phyloP scores from a whole-genome alignment of 768 basidiomycete species.

The Pholiota molesta region DNA sequence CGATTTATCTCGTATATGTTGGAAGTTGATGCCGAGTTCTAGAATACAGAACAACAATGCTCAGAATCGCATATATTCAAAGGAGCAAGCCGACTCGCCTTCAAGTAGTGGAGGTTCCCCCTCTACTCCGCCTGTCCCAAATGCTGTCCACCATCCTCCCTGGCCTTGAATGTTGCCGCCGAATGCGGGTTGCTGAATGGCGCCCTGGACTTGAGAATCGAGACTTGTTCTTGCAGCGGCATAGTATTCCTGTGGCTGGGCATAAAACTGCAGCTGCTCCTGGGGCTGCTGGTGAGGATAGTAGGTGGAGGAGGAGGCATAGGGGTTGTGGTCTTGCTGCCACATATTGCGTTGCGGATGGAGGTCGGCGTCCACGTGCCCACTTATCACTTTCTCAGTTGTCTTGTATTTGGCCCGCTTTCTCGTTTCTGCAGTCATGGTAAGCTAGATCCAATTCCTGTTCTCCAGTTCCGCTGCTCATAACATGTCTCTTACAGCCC shows the following conservation, averaged over 20 bases:
- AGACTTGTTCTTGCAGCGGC: constrained; percentile 75
- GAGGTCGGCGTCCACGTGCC: constrained; percentile 35
- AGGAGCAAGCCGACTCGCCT: constrained; percentile 53
- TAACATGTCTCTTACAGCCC: constrained; percentile 46
- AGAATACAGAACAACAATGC: not conserved
- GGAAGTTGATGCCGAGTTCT: constrained; percentile 99
- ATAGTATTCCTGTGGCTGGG: constrained; percentile 57
- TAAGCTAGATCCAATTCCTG: constrained; percentile 25
- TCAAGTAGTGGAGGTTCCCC: constrained; percentile 95
- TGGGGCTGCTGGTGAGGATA: constrained; percentile 53
- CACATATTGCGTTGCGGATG: constrained; percentile 53
- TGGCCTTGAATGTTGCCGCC: constrained; percentile 74
- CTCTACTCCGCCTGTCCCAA: constrained; percentile 93
- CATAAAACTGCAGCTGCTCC: constrained; percentile 79
- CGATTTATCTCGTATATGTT: constrained; percentile 92
- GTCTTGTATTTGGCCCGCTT: constrained; percentile 31
- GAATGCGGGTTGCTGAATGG: constrained; percentile 53
- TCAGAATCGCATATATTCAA: not conserved
- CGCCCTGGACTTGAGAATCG: constrained; percentile 67
- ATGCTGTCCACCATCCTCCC: constrained; percentile 93
- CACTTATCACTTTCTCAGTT: constrained; percentile 21
- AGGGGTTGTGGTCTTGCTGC: constrained; percentile 68
- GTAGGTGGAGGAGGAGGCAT: constrained; percentile 59
- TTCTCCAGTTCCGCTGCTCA: constrained; percentile 16
- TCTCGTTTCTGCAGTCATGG: constrained; percentile 42